Evolutionary conservation across 2,329 filamentous ascomycete species (phyloP).

Genomic region (Gaeumannomyces sp.): DNA sequence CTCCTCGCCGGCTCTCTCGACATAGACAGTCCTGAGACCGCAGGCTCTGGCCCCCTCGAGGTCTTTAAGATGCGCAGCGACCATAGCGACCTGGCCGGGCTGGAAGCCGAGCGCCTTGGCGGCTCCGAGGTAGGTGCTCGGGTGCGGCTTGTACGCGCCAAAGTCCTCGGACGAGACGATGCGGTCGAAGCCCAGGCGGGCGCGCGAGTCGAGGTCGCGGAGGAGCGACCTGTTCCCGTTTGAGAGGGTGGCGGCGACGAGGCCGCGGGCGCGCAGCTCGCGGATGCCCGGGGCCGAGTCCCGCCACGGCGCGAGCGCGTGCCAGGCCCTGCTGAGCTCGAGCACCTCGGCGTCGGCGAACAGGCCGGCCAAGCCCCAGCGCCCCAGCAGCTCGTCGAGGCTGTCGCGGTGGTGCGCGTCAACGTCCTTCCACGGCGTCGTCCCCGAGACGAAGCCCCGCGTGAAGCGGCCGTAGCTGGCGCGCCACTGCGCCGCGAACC

Average conservation of each 20-base stretch:
- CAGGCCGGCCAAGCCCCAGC: conserved; percentile 50
- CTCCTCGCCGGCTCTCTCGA: conserved; percentile 64
- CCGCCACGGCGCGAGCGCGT: conserved; percentile 62
- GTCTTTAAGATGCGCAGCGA: conserved; percentile 69
- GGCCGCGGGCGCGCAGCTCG: conserved; percentile 40
- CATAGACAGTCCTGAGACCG: conserved; percentile 67
- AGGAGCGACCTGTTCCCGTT: conserved; percentile 69
- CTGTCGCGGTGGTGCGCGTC: conserved; percentile 65
- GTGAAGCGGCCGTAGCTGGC: conserved; percentile 58
- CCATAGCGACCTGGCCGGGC: conserved; percentile 63
- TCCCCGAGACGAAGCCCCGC: conserved; percentile 38
- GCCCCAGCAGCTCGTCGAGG: conserved; percentile 50
- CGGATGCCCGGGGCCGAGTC: conserved; percentile 54
- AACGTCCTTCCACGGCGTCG: conserved; percentile 57
- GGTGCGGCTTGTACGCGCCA: conserved; percentile 66
- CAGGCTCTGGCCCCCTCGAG: conserved; percentile 57
- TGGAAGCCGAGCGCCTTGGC: conserved; percentile 49
- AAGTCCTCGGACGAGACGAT: conserved; percentile 66
- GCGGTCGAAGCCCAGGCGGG: conserved; percentile 56
- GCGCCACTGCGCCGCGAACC: conserved; percentile 67
- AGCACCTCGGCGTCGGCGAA: conserved; percentile 55
- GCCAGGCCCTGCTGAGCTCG: conserved; percentile 64
- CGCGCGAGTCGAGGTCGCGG: conserved; percentile 52
- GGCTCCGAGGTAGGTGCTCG: conserved; percentile 62
- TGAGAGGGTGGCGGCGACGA: conserved; percentile 60